Evolutionary conservation across 352 stramenopile species (phyloP), one percentile per base, ranked within the genome.

Genomic region (Globisporangium sylvaticum): DNA sequence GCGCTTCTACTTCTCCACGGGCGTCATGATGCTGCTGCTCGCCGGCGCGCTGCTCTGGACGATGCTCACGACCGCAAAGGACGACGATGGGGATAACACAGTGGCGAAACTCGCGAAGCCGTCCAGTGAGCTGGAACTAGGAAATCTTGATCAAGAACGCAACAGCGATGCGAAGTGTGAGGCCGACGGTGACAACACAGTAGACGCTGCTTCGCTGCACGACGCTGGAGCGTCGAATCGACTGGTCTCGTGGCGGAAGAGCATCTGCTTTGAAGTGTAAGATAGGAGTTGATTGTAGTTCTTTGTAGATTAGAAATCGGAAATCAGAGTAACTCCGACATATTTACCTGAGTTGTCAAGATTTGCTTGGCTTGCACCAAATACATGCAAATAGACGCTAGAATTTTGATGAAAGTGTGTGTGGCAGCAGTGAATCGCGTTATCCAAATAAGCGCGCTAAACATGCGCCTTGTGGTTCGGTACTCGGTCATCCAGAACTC

Each of bases 221-320:
- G 14, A 59, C 20, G 53, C 3, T 25, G 18, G 18, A 15, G 12
- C 15, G 27, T 0, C 27, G 27, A 59, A 59, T n/a, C 42, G 58
- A 3, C 20, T 56, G 7, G 25, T 64, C 15, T 64, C 58, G 20
- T 52, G 42, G 10, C 66, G 75, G 6, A 79, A 73, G 54, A 79
- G 75, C 59, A 61, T 76, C 39, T 74, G 68, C 59, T 77, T 73
- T 39, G 72, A 79, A 64, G 72, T 81, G 46, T 82, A 75, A 67
- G 39, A 20, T 72, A 75, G 64, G 60, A 27, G 6, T 18, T 18
- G 50, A 14, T 57, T 20, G 14, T 32, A 57, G 24, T n/a, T 58
- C 9, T 37, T 27, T 57, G 50, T 37, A 37, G 15, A 37, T 31
- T 55, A 55, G 48, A 55, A 0, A 31, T 29, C 12, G 48, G 48